A percentile compares a stretch with the other conserved stretches of the same genome.
Evolutionary conservation across 495 filamentous ascomycete species (phyloP).

Genomic region (Astrothelium subdiscretum): DNA sequence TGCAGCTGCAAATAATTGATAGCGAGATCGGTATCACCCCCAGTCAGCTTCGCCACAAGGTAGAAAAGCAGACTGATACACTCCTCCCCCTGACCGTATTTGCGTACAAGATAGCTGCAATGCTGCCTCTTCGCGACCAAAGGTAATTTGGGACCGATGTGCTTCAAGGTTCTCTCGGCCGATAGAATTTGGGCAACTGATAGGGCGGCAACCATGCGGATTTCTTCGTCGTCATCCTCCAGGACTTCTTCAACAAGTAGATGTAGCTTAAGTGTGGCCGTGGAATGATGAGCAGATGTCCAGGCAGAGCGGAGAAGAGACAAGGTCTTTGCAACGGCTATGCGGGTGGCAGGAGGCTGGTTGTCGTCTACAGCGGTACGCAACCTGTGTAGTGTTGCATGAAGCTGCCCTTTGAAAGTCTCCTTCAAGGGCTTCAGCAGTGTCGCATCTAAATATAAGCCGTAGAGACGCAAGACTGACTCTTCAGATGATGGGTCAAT

Average conservation of each 20-base stretch:
- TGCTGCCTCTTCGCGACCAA: conserved; percentile 38
- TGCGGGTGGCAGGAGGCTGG: not conserved
- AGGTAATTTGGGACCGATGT: conserved; percentile 25
- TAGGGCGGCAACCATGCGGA: conserved; percentile 53
- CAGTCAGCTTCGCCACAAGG: conserved; percentile 8
- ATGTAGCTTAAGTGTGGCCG: conserved; percentile 22
- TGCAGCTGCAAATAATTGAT: conserved; percentile 13
- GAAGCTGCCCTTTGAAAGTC: not conserved
- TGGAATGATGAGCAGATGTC: not conserved
- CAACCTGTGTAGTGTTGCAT: not conserved
- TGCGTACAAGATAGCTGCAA: conserved; percentile 33
- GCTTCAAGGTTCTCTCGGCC: not conserved
- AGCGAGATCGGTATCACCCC: not conserved
- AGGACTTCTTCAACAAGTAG: conserved; percentile 50
- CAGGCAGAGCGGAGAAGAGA: not conserved
- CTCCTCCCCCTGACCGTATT: not conserved
- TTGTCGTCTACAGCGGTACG: not conserved
- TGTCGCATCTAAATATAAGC: conserved; percentile 1
- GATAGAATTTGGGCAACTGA: conserved; percentile 31
- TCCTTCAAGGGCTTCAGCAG: conserved; percentile 5
- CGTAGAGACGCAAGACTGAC: not conserved
- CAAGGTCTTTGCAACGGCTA: conserved; percentile 11
- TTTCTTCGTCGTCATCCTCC: conserved; percentile 85
- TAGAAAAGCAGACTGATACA: not conserved
- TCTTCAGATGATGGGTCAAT: not conserved